These are phyloP conservation scores for Parathielavia hyrcaniae DNA, from an alignment of 495 filamentous ascomycete species.

Conservation along the genomic window DNA sequence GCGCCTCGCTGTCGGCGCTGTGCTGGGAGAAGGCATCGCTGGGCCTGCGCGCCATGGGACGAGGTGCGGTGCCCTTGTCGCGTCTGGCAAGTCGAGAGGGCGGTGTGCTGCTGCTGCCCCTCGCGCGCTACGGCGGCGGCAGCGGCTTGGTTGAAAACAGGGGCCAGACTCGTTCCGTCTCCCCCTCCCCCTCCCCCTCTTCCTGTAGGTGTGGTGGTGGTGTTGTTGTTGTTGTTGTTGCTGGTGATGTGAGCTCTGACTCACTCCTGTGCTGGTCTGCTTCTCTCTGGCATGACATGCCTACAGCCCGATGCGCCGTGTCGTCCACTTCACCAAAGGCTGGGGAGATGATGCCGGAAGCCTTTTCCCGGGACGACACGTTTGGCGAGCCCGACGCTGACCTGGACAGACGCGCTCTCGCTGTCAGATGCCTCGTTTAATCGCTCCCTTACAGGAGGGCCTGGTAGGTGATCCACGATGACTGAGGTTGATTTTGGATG, in stretches of 20 bases:
- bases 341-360: neutral
- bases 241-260: slow-evolving; percentile 10
- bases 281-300: slow-evolving; percentile 25
- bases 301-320: slow-evolving; percentile 9
- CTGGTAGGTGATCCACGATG: neutral
- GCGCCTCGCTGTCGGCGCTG: slow-evolving; percentile 26
- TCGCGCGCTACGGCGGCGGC: slow-evolving; percentile 6
- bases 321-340: neutral
- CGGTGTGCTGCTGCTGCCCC: slow-evolving; percentile 5
- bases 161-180: slow-evolving; percentile 3
- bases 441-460: neutral
- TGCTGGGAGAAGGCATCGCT: slow-evolving; percentile 34
- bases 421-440: neutral
- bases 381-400: neutral
- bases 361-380: neutral
- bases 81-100: neutral
- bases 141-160: neutral
- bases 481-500: slow-evolving; percentile 6
- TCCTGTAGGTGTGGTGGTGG: slow-evolving; percentile 3
- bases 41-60: slow-evolving; percentile 27
- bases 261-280: slow-evolving; percentile 25
- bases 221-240: slow-evolving; percentile 4
- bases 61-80: slow-evolving; percentile 14
- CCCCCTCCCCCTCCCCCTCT: slow-evolving; percentile 19
- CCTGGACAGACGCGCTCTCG: neutral